Base-by-base conservation (phyloP, 1,139 yeast genomes). In the Pichia sp. region DNA sequence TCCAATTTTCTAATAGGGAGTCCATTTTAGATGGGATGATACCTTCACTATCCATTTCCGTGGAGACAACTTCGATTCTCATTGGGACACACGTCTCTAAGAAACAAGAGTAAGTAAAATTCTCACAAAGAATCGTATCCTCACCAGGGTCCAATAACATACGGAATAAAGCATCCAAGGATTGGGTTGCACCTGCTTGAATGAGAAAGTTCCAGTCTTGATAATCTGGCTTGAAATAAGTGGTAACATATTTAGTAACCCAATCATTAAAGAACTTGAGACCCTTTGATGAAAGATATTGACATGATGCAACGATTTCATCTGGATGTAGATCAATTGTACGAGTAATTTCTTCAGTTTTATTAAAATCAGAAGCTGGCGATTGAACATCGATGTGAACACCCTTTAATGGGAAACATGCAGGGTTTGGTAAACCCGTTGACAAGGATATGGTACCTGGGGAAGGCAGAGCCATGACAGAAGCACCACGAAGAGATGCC, bases 141-240 rank as follows among this genome's bases (percentile, higher is more conserved):
- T 40, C 49, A 21, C 67, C 74, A 3, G 60, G 58, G 47, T 78
- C 74, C 35, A 77, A 60, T 19, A 78, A 53, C 19, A 73, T 65
- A 46, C 80, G 79, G 27, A 71, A 66, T 11, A 74, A 66, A 46
- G 79, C 74, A 50, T 72, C 74, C 44, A 77, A 59, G 2, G 83
- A 77, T 50, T 79, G 86, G 25, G 81, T 77, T 4, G 83, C 78
- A n/a, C 87, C 87, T 16, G 68, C 66, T 30, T 78, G 66, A 18
- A 76, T 48, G n/a, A 71, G 58, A 3, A 67, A 57, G 35, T 63
- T 64, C 85, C 85, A 79, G n/a, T 70, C 68, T 3, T 57, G 56
- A 48, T 69, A 74, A 1, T 55, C 22, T 4, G 58, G 58, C 24
- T 41, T 34, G 28, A 55, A 58, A 26, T 41, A 44, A 15, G 37